Base-by-base conservation (phyloP, 2,329 filamentous ascomycete genomes). In the Raffaelea arxii region DNA sequence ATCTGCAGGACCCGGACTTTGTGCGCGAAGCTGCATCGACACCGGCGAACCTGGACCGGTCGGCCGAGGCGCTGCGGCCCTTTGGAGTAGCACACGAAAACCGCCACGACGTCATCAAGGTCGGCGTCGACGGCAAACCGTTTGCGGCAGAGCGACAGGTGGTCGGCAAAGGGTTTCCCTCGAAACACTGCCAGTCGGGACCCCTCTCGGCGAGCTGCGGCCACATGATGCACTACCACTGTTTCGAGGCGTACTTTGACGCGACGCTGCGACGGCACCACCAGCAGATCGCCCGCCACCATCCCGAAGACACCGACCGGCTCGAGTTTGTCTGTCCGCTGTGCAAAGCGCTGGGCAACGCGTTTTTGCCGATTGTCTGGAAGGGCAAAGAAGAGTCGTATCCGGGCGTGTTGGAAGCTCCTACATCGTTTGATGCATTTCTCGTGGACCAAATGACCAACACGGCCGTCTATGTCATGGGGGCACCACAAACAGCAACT, bases 151-250 rank as follows among this genome's bases (percentile, higher is more conserved):
- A 94, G 61, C 79, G 85, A 42, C 85, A 94, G 64, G 82, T 82
- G 6, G 77, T 98, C 41, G 90, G 91, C 25, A 94, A 90, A 63
- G 92, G 92, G 0, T 98, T 94, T 58, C 84, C 87, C 3, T 72
- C 80, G 6, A 70, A 75, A 10, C 72, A 80, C 36, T 80, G 80
- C 27, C 72, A 75, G 24, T 71, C 77, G 18, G 92, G 90, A 0
- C 86, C 91, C 1, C 84, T 97, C 2, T 86, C 90, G 11, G 86
- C 86, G 30, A 88, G 91, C 10, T 98, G 92, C 63, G 92, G 92
- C 3, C 92, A 98, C 62, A 94, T 98, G 58, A 98, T 98, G 92
- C 92, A 98, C 63, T 97, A 86, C 62, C 81, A 78, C 55, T 98
- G 92, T 65, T 98, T 98, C 60, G 89, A 96, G 58, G 78, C 85